Evolutionary conservation across 2,329 filamentous ascomycete species (phyloP).

Genomic region (Colletotrichum destructivum): DNA sequence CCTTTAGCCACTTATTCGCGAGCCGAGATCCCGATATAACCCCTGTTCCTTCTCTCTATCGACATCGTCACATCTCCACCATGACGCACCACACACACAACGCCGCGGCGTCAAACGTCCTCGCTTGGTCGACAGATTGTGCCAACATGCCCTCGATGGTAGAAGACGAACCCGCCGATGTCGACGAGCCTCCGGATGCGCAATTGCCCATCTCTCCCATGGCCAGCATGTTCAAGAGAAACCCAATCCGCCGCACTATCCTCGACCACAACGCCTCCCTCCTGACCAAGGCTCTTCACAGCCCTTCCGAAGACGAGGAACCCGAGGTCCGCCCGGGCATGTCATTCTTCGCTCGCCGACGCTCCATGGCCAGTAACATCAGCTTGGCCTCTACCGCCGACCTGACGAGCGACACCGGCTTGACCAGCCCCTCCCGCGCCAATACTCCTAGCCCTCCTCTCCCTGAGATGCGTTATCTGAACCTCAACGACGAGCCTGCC

Average conservation of each 20-base stretch:
- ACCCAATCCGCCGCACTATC: slow-evolving; percentile 61
- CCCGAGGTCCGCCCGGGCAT: slow-evolving; percentile 56
- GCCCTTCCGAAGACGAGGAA: slow-evolving; percentile 72
- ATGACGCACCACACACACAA: slow-evolving; percentile 58
- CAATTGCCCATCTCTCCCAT: slow-evolving; percentile 47
- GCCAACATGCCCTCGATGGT: slow-evolving; percentile 59
- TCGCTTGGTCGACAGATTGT: slow-evolving; percentile 62
- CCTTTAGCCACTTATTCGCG: slow-evolving; percentile 26
- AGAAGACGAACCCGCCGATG: slow-evolving; percentile 79
- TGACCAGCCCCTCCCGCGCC: slow-evolving; percentile 90
- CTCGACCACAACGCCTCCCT: slow-evolving; percentile 80
- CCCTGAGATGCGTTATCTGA: slow-evolving; percentile 68
- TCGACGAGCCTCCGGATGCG: slow-evolving; percentile 89
- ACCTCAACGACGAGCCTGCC: slow-evolving; percentile 51
- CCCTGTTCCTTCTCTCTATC: slow-evolving; percentile 14
- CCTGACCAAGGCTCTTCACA: slow-evolving; percentile 86
- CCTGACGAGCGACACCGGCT: slow-evolving; percentile 92
- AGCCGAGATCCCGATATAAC: slow-evolving; percentile 32
- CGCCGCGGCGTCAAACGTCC: slow-evolving; percentile 57
- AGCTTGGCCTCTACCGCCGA: slow-evolving; percentile 90
- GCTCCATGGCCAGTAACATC: slow-evolving; percentile 83
- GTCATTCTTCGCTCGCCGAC: slow-evolving; percentile 60
- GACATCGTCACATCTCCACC: slow-evolving; percentile 34
- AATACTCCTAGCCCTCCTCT: slow-evolving; percentile 92
- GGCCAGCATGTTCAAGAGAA: slow-evolving; percentile 62